Evolutionary conservation across 176 grass and related monocot genomes (phyloP), one percentile per base, ranked within the genome.

Genomic region (Urochloa ruziziensis): DNA sequence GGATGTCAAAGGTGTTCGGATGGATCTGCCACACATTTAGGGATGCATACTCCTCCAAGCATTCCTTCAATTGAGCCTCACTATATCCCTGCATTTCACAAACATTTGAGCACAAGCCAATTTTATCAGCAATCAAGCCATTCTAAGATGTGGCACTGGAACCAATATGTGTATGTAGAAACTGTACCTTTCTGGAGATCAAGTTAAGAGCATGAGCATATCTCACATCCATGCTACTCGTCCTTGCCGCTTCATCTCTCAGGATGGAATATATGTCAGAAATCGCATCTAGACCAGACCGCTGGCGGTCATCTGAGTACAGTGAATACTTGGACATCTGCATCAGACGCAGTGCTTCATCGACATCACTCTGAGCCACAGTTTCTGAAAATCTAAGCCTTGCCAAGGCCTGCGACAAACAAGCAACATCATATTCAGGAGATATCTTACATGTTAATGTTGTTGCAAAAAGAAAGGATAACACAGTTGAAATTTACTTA

Each of bases 1-100:
- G 97, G 84, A 96, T 88, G 81, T 99, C 91, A 0, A 99, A 99
- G 61, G 97, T 99, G 84, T 72, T 96, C 7, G 91, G 97, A 75
- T 99, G 93, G 64, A 99, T 99, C 65, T 99, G 97, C 97, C 97
- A 99, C 77, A 99, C 93, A 24, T 99, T 99, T 78, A 99, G 74
- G 7, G 97, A 93, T 35, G 97, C 97, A 54, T 99, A 99, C 82
- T 99, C 97, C 73, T 99, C 97, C 81, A 99, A 52, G 81, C 97
- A 99, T 59, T 96, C 93, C 82, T 99, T 99, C 81, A 99, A 67
- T 70, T 99, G 97, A 89, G 86, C 97, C 52, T 99, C 97, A 10
- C 97, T 94, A 18, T 96, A 99, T 17, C 97, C 97, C 97, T 99
- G 80, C 59, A 69, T 82, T 80, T 82, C 51, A 82, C 59, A 65